Conservation (phyloP, 1,139 yeast genomes). For the Kluyveromyces sp. region DNA sequence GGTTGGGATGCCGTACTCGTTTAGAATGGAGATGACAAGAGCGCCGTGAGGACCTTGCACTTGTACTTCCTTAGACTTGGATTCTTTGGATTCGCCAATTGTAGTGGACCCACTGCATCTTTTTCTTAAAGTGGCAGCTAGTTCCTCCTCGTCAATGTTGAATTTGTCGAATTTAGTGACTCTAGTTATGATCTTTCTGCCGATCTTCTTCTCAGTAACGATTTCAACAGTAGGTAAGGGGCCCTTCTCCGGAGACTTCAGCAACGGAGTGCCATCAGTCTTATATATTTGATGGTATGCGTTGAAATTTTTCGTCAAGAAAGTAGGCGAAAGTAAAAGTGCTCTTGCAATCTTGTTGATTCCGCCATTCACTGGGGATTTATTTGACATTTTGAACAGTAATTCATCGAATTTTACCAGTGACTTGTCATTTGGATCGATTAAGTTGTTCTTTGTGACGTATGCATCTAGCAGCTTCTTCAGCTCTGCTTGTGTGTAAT, state of each 20-base stretch:
- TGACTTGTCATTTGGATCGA: slow-evolving; percentile 42
- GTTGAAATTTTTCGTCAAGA: slow-evolving; percentile 46
- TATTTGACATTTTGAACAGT: slow-evolving; percentile 29
- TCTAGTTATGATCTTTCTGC: slow-evolving; percentile 73
- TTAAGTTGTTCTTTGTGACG: slow-evolving; percentile 46
- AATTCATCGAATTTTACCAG: slow-evolving; percentile 49
- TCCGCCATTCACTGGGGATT: slow-evolving; percentile 26
- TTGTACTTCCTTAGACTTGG: slow-evolving; percentile 57
- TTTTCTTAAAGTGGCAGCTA: slow-evolving; percentile 64
- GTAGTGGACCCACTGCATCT: slow-evolving; percentile 89
- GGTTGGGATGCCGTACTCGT: slow-evolving; percentile 59
- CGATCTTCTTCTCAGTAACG: slow-evolving; percentile 69
- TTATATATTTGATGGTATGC: slow-evolving; percentile 51
- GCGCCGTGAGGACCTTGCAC: slow-evolving; percentile 90
- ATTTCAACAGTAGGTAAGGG: slow-evolving; percentile 59
- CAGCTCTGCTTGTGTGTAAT: slow-evolving; percentile 41
- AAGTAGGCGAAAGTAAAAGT: slow-evolving; percentile 39
- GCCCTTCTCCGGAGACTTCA: slow-evolving; percentile 48
- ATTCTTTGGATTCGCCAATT: slow-evolving; percentile 50
- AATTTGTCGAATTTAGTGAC: slow-evolving; percentile 65
- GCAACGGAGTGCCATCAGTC: slow-evolving; percentile 37
- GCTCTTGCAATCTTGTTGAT: slow-evolving; percentile 41
- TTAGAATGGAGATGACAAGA: slow-evolving; percentile 50
- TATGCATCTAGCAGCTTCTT: slow-evolving; percentile 48
- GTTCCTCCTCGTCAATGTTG: slow-evolving; percentile 52